Base-by-base conservation (phyloP, 2,329 filamentous ascomycete genomes). In the Epichloe sibirici region DNA sequence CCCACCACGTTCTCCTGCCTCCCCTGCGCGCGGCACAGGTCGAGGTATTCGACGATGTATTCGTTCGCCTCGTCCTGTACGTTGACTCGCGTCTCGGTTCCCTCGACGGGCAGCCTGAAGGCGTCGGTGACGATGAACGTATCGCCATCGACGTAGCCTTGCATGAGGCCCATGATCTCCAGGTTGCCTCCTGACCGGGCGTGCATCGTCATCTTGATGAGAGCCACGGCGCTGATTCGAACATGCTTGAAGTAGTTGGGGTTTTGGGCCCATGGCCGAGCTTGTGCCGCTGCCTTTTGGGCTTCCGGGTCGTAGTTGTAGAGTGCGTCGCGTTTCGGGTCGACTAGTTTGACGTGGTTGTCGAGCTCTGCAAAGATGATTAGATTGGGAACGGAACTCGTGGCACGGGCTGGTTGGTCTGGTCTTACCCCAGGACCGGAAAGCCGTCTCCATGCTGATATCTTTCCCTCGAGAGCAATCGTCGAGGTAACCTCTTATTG, bases 201-300 rank as follows among this genome's bases (percentile, higher is more conserved):
- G 68, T 98, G 93, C 88, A 96, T 97, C 58, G 94, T 89, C 93
- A 98, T 98, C 73, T 98, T 98, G 61, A 97, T 81, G 54, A 98
- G 80, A 5, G 93, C 93, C 12, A 95, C 85, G 54, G 93, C 90
- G 50, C 88, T 94, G 70, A 98, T 91, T 62, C 90, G 88, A 46
- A 97, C 89, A 51, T 86, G 79, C 67, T 91, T 94, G 79, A 97
- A 98, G 75, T 96, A 84, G 68, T 89, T 78, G 0, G 86, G 84
- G 64, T 96, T 83, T 46, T 74, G 74, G 48, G 73, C 74, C 93
- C 93, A 97, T 56, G 90, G 90, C 51, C 79, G 79, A 23, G 77
- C 73, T 11, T 77, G 71, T 56, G 76, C 77, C 58, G 86, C 78
- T 39, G 76, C 71, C 64, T 85, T 86, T 62, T 93, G 85, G 44